Conservation (phyloP, 305 asterid species). For the Fraxinus paxiana region DNA sequence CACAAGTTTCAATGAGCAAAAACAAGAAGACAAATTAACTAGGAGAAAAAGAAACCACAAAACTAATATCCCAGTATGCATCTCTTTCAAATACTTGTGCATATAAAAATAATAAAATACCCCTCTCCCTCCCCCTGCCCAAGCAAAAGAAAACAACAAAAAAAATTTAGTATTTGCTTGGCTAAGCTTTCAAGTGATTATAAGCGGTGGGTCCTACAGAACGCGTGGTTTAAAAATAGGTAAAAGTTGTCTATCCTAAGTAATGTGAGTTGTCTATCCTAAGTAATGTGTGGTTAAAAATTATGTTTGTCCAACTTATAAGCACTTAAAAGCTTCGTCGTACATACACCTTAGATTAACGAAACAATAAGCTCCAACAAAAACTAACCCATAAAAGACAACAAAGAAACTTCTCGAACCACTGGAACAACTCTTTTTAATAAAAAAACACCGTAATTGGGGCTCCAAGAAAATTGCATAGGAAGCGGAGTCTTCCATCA, state of each 20-base stretch:
- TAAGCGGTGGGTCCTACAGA: not conserved
- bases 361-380: not conserved
- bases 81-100: not conserved
- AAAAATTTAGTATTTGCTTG: not conserved
- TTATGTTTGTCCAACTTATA: not conserved
- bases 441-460: not conserved
- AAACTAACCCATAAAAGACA: not conserved
- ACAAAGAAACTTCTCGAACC: not conserved
- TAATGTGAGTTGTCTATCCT: not conserved
- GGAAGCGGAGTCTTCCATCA: not conserved
- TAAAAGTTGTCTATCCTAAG: not conserved
- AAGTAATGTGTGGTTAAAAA: not conserved
- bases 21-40: not conserved
- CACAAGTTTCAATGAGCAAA: not conserved
- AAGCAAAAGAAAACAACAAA: not conserved
- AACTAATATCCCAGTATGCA: not conserved
- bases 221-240: not conserved
- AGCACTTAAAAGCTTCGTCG: not conserved
- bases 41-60: not conserved
- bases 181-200: not conserved
- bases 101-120: not conserved
- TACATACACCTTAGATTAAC: not conserved
- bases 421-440: not conserved
- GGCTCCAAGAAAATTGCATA: not conserved
- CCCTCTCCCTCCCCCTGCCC: not conserved